These are phyloP conservation scores for Mycocentrospora acerina DNA, from an alignment of 2,329 filamentous ascomycete species.

Conservation along the genomic window DNA sequence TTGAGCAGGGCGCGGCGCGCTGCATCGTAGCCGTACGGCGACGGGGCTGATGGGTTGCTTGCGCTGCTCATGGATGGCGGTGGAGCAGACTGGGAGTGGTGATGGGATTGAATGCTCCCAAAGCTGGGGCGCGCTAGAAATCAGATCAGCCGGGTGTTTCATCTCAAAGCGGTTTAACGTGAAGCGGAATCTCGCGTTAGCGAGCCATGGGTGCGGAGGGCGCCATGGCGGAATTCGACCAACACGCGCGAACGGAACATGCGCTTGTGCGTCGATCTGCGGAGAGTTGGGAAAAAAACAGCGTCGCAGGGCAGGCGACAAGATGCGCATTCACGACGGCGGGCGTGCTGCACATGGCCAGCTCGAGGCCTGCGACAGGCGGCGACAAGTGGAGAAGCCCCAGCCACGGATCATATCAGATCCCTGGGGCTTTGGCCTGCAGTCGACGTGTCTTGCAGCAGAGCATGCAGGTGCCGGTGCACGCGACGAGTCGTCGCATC, in stretches of 20 bases:
- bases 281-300: too few species aligned
- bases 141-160: conserved; percentile 19
- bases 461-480: conserved; percentile 8
- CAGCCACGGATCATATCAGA: conserved; percentile 13
- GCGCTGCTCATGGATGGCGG: conserved; percentile 38
- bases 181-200: conserved; percentile 15
- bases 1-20: conserved; percentile 48
- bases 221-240: conserved; percentile 16
- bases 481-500: conserved; percentile 15
- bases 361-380: conserved; percentile 11
- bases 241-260: not conserved
- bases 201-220: conserved; percentile 31
- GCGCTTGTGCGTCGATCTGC: not conserved
- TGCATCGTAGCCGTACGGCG: conserved; percentile 46
- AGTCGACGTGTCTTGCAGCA: conserved; percentile 18
- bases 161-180: conserved; percentile 8
- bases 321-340: not conserved
- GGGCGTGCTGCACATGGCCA: conserved; percentile 1
- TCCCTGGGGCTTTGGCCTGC: conserved; percentile 10
- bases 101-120: conserved; percentile 30
- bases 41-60: conserved; percentile 33
- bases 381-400: conserved; percentile 18
- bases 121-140: conserved; percentile 33
- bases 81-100: conserved; percentile 34
- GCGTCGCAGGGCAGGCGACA: not conserved